Base-by-base conservation (phyloP, 192 early-diverging fungal species). In the Obelidium mucronatum region DNA sequence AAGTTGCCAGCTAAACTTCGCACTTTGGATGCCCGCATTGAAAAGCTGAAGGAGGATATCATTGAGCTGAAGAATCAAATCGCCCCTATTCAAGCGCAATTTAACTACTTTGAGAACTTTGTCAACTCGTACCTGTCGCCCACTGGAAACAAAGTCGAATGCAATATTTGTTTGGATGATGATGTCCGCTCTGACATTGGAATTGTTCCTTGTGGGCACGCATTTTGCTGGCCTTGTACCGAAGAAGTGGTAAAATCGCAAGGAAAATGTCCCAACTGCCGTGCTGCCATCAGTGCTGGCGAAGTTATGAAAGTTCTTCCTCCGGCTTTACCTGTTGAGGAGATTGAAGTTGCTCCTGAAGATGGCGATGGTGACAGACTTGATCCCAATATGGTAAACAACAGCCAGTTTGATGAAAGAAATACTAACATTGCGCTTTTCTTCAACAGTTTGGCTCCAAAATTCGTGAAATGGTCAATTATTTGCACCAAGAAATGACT, bases 361-460 rank as follows among this genome's bases (percentile, higher is more conserved):
- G 62, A 11, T 34, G 62, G 19, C 17, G 62, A 34, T 37, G 35
- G 62, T 30, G 62, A 39, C 17, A 68, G 8, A n/a, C 39, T 68
- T 17, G 66, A 59, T 58, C 55, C 55, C 15, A 35, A 59, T 59
- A 39, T 22, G 54, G 52, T 59, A 24, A 17, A 37, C 8, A 22
- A 0, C 0, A 48, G n/a, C 44, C 0, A 0, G 11, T 0, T 48
- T 48, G 11, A 15, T 0, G 44, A 48, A 15, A 6, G 8, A 19
- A 15, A 15, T 48, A 15, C 44, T 48, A 48, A 48, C 0, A 0
- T 48, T 48, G 8, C 0, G 44, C 44, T 0, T 48, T 48, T n/a
- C n/a, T n/a, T n/a, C n/a, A n/a, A 60, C 37, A 73, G 71, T 73
- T 73, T 73, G 71, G 71, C 22, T 73, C 71, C 56, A 73, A 73